These are phyloP conservation scores for Phaseolus lunatus DNA, from an alignment of 306 rosid genomes.

Conservation along the genomic window DNA sequence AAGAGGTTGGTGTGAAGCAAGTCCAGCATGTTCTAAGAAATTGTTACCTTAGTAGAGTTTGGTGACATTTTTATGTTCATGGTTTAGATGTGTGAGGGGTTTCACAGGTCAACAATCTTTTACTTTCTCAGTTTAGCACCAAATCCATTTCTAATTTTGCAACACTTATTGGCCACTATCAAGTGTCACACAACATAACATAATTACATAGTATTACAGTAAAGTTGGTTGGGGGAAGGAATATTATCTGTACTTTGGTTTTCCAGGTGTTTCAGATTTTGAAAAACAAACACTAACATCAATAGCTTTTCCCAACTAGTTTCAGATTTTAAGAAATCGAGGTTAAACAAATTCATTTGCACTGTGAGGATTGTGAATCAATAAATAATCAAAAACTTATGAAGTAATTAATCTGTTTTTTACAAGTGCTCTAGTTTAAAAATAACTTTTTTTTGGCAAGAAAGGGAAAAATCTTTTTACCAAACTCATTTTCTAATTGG, in stretches of 20 bases:
- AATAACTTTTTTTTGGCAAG: too few species aligned
- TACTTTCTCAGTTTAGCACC: slow-evolving; percentile 42
- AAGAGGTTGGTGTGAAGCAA: slow-evolving; percentile 67
- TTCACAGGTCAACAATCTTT: slow-evolving; percentile 50
- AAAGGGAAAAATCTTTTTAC: too few species aligned
- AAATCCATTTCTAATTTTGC: slow-evolving; percentile 48
- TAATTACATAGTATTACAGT: neutral
- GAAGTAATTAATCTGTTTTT: too few species aligned
- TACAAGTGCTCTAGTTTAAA: too few species aligned
- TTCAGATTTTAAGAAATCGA: neutral
- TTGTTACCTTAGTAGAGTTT: slow-evolving; percentile 48
- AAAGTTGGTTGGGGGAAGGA: neutral
- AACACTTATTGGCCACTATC: neutral
- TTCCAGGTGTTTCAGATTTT: neutral
- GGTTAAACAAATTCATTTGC: neutral
- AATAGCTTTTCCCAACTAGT: neutral
- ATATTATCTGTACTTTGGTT: neutral
- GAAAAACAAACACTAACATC: neutral
- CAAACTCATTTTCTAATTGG: too few species aligned
- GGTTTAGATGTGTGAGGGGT: slow-evolving; percentile 57
- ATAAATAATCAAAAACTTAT: too few species aligned
- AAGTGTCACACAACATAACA: neutral
- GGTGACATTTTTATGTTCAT: slow-evolving; percentile 51
- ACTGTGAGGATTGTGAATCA: too few species aligned
- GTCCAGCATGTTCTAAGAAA: slow-evolving; percentile 61